A percentile compares a stretch with the other conserved stretches of the same genome.
Conservation (phyloP, 2,329 filamentous ascomycete species). For the Dothistroma septosporum region DNA sequence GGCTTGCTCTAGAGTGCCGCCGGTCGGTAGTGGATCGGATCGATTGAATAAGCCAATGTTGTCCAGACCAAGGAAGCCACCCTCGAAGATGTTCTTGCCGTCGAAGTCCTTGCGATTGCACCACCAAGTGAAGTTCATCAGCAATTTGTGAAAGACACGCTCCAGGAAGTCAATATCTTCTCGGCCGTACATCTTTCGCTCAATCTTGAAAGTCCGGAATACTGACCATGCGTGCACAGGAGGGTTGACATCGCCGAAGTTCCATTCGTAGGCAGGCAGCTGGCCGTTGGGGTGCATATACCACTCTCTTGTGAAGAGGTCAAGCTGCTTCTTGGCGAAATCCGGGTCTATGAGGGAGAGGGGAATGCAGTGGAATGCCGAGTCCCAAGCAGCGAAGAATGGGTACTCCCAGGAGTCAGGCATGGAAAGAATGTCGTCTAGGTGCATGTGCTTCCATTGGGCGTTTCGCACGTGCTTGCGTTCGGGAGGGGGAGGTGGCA, state of each 20-base stretch:
- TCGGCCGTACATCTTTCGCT: constrained; percentile 92
- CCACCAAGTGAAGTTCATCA: constrained; percentile 99
- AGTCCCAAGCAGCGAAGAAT: constrained; percentile 97
- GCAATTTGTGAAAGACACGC: constrained; percentile 89
- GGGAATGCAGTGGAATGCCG: constrained; percentile 93
- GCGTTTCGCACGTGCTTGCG: constrained; percentile 79
- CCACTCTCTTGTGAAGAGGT: constrained; percentile 94
- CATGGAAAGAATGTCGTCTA: constrained; percentile 95
- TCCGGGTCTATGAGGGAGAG: constrained; percentile 96
- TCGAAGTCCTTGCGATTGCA: constrained; percentile 93
- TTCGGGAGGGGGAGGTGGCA: constrained; percentile 76
- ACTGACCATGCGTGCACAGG: constrained; percentile 95
- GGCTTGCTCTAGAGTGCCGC: constrained; percentile 89
- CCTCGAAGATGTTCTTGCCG: constrained; percentile 96
- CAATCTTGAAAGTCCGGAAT: constrained; percentile 96
- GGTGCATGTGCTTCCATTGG: constrained; percentile 90
- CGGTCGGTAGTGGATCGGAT: constrained; percentile 89
- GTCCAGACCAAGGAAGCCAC: constrained; percentile 90
- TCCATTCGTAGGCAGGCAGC: constrained; percentile 91
- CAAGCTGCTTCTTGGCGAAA: constrained; percentile 96
- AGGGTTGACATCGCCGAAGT: constrained; percentile 94
- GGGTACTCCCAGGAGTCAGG: constrained; percentile 98
- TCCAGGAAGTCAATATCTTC: constrained; percentile 95
- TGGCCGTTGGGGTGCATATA: constrained; percentile 98
- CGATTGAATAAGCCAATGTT: constrained; percentile 98